phyloP scores from a whole-genome alignment of 805 yeast genomes.

The Kodamaea laetipori region DNA sequence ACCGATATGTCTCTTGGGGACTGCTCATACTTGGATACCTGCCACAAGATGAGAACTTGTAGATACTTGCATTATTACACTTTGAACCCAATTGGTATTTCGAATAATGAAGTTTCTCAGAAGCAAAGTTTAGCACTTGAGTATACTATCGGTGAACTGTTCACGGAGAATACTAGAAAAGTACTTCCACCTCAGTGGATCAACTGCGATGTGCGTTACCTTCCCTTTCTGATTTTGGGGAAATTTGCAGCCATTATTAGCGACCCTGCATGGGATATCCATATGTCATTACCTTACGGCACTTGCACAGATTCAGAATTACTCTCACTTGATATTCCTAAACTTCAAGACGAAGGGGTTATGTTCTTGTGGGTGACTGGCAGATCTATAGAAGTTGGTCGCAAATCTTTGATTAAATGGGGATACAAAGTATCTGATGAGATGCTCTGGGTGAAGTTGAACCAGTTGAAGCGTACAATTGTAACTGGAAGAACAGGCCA shows the following conservation, averaged over 20 bases:
- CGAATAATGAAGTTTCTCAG: too few species aligned
- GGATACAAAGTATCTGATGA: conserved; percentile 81
- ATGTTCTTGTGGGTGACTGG: conserved; percentile 94
- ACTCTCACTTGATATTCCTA: conserved; percentile 60
- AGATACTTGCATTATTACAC: conserved; percentile 77
- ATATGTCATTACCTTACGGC: conserved; percentile 80
- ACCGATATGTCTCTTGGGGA: conserved; percentile 81
- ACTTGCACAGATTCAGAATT: conserved; percentile 79
- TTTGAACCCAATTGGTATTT: conserved; percentile 47
- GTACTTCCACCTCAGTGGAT: conserved; percentile 78
- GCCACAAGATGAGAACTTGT: conserved; percentile 82
- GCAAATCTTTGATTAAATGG: conserved; percentile 75
- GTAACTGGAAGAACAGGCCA: conserved; percentile 97
- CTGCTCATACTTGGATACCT: conserved; percentile 91
- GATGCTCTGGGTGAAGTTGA: conserved; percentile 86
- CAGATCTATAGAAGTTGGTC: conserved; percentile 84
- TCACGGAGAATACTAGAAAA: conserved; percentile 35
- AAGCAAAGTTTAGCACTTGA: conserved; percentile 29
- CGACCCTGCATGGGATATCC: conserved; percentile 97
- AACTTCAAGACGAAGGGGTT: conserved; percentile 81
- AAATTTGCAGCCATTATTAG: conserved; percentile 82
- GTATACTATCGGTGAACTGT: conserved; percentile 52
- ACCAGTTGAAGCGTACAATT: conserved; percentile 83
- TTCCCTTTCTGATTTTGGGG: conserved; percentile 73
- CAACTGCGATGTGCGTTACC: conserved; percentile 73